Base-by-base conservation (phyloP, 345 rosid genomes). In the Boechera stricta region DNA sequence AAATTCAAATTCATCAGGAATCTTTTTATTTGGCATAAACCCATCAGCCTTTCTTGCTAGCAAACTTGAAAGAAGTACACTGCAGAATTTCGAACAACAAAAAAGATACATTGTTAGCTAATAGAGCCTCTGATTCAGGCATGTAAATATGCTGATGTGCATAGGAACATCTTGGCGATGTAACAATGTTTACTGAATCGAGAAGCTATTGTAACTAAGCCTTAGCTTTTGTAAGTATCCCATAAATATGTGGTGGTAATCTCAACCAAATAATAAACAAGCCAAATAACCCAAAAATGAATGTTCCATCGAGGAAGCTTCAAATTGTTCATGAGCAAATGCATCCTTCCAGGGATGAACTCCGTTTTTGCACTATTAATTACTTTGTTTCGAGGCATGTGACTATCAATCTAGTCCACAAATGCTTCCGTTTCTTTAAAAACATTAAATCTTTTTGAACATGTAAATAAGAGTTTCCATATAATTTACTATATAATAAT, bases 11-110 rank as follows among this genome's bases (percentile, higher is more conserved):
- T 95, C 98, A 39, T 86, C 85, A 8, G 84, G 87, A 66, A 89
- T 86, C 42, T 71, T 85, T 38, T 84, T 84, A 76, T 85, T 84
- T 28, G 77, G 77, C 35, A 77, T 51, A 82, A 86, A 89, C 7
- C 92, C 94, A 64, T 85, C 82, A 56, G 53, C 85, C 51, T 69
- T 85, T 67, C 77, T 80, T 68, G 82, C 86, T 80, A 90, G 78
- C 84, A 86, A 87, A 72, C 82, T 77, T 62, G 97, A 86, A 69
- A 95, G 79, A 16, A 95, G 88, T 60, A 87, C 87, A 81, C 99
- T 92, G 91, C 83, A 88, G 65, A 86, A 54, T n/a, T n/a, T n/a
- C n/a, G n/a, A n/a, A n/a, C 10, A 73, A 60, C 7, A 21, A 41
- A 71, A 18, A 42, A 5, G 16, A 35, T 5, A 52, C 36, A 44